A percentile compares a stretch with the other conserved stretches of the same genome.
These are phyloP conservation scores for Ustanciosporium gigantosporum DNA, from an alignment of 1,284 basidiomycete species.

Conservation along the genomic window DNA sequence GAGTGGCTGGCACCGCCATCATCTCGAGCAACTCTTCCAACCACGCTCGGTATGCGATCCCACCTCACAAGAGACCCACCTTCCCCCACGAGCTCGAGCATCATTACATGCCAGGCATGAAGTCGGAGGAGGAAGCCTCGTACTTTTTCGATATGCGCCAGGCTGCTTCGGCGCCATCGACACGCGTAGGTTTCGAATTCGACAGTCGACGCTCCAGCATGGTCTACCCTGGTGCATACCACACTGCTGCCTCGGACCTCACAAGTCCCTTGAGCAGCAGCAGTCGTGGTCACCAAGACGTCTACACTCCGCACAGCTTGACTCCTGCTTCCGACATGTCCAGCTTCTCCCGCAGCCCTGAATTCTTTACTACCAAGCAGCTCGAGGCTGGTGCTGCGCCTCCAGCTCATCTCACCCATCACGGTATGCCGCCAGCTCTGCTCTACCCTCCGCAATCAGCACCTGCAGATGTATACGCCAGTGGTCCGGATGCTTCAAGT, in stretches of 20 bases:
- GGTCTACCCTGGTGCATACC: conserved; percentile 14
- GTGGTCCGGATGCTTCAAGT: neutral
- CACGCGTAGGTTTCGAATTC: conserved; percentile 10
- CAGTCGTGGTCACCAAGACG: conserved; percentile 6
- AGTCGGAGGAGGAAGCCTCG: conserved; percentile 8
- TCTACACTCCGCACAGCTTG: conserved; percentile 13
- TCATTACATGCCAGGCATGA: conserved; percentile 20
- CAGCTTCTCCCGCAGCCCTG: conserved; percentile 25
- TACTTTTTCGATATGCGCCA: neutral
- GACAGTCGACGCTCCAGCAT: conserved; percentile 12
- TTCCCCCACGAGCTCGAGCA: conserved; percentile 28
- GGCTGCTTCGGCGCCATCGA: conserved; percentile 17
- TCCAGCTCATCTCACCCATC: neutral
- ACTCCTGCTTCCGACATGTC: conserved; percentile 16
- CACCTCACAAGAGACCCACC: conserved; percentile 23
- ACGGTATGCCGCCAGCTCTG: neutral
- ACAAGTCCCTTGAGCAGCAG: conserved; percentile 8
- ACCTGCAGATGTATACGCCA: neutral
- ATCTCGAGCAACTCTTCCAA: conserved; percentile 37
- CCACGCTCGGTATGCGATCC: conserved; percentile 14
- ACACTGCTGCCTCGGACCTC: conserved; percentile 5
- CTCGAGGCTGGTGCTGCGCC: neutral
- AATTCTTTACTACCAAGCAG: conserved; percentile 10
- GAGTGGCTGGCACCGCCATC: conserved; percentile 10
- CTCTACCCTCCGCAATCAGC: neutral